These are phyloP conservation scores for Penicillium sp. DNA, from an alignment of 2,329 filamentous ascomycete species.

Conservation along the genomic window DNA sequence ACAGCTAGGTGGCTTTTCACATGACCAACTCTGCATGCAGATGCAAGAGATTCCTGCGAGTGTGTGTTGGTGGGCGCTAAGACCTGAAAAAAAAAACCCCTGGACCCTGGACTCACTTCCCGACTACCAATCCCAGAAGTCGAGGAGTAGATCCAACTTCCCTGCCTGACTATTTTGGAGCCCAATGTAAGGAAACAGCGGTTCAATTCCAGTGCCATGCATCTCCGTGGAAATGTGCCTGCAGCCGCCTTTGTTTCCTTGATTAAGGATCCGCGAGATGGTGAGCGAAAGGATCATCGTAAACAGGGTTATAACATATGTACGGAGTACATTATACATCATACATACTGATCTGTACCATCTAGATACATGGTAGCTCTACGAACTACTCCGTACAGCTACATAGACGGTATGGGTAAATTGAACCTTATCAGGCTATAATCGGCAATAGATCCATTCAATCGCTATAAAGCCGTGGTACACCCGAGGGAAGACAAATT, in stretches of 20 bases:
- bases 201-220: background rate
- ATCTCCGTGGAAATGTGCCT: background rate
- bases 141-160: background rate
- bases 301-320: no score
- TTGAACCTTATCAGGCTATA: no score
- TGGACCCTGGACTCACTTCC: background rate
- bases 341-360: no score
- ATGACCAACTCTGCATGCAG: slow-evolving; percentile 39
- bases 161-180: slow-evolving; percentile 17
- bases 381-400: no score
- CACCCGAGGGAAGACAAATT: no score
- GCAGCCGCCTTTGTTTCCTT: slow-evolving; percentile 3
- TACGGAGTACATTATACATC: no score
- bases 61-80: slow-evolving; percentile 19
- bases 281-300: no score
- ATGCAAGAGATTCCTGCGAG: slow-evolving; percentile 30
- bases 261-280: background rate
- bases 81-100: background rate
- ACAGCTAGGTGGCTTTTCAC: slow-evolving; percentile 24
- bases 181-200: background rate
- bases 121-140: slow-evolving; percentile 4
- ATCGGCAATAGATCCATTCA: no score
- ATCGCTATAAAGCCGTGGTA: no score
- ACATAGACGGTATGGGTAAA: no score
- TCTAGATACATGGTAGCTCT: no score